A percentile compares a stretch with the other conserved stretches of the same genome.
Evolutionary conservation across 306 rosid genomes (phyloP).

Genomic region (Prunus kanzakura): DNA sequence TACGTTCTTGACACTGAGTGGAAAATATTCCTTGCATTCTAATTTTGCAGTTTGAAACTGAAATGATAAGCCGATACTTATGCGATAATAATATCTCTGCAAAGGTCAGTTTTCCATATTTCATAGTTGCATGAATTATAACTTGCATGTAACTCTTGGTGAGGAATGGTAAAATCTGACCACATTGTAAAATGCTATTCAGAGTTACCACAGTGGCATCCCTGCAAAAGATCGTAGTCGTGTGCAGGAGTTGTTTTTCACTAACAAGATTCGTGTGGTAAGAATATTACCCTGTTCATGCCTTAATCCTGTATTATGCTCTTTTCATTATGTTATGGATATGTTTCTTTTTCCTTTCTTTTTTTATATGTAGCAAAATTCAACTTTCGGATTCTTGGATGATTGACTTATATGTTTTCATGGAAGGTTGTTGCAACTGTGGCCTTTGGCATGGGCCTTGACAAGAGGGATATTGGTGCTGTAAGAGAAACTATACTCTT

Average conservation of each 20-base stretch:
- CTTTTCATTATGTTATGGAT: not conserved
- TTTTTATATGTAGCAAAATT: conserved; percentile 5
- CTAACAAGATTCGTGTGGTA: conserved; percentile 88
- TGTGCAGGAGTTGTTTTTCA: conserved; percentile 76
- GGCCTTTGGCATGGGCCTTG: conserved; percentile 99
- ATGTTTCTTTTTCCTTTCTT: conserved; percentile 6
- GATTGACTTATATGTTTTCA: conserved; percentile 27
- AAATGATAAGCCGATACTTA: conserved; percentile 64
- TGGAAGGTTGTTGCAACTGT: conserved; percentile 94
- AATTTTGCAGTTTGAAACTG: conserved; percentile 73
- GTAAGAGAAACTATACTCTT: conserved; percentile 48
- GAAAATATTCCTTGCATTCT: conserved; percentile 17
- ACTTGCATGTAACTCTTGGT: conserved; percentile 10
- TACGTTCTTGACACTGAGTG: not conserved
- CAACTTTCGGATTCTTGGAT: conserved; percentile 18
- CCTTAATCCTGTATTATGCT: conserved; percentile 18
- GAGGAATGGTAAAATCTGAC: conserved; percentile 32
- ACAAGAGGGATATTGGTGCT: conserved; percentile 92
- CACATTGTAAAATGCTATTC: conserved; percentile 22
- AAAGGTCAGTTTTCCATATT: conserved; percentile 61
- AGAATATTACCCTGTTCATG: conserved; percentile 29
- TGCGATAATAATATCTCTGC: conserved; percentile 66
- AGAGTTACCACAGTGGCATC: conserved; percentile 88
- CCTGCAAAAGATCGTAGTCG: conserved; percentile 74
- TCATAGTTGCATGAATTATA: conserved; percentile 21